These are phyloP conservation scores for Hypoxylon sp. DNA, from an alignment of 2,329 filamentous ascomycete species.

Conservation along the genomic window DNA sequence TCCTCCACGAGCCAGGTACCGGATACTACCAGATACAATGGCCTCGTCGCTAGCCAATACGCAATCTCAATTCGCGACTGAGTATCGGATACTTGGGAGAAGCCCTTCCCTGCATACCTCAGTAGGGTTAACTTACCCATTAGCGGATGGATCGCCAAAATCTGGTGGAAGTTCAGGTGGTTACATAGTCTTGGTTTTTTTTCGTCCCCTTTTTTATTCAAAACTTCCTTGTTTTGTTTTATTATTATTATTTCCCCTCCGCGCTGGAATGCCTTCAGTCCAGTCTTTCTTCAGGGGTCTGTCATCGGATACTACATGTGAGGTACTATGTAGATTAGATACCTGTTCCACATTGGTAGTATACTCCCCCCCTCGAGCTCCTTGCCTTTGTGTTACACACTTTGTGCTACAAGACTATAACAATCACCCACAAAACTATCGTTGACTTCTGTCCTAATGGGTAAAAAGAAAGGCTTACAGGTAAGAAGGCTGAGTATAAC, in stretches of 20 bases:
- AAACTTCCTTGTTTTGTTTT: conserved; percentile 40
- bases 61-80: conserved; percentile 2
- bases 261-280: conserved; percentile 24
- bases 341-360: conserved; percentile 17
- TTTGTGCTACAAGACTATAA: conserved; percentile 22
- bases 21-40: conserved; percentile 1
- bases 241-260: conserved; percentile 13
- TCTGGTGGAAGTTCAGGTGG: conserved; percentile 32
- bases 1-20: conserved; percentile 27
- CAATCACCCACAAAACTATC: not conserved
- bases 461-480: not conserved
- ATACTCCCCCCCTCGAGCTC: conserved; percentile 3
- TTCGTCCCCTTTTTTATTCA: conserved; percentile 9
- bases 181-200: conserved; percentile 21
- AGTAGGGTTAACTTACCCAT: conserved; percentile 41
- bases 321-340: not conserved
- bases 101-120: conserved; percentile 39
- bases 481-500: not conserved
- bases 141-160: conserved; percentile 44
- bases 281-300: conserved; percentile 1
- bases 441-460: not conserved
- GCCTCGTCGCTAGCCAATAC: not conserved
- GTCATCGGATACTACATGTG: not conserved
- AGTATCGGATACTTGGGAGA: conserved; percentile 23
- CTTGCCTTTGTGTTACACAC: conserved; percentile 22